Percentiles rank a stretch among this genome's conserved stretches.
Conservation (phyloP, 176 grass and related monocot species). For the Oryza longistaminata region DNA sequence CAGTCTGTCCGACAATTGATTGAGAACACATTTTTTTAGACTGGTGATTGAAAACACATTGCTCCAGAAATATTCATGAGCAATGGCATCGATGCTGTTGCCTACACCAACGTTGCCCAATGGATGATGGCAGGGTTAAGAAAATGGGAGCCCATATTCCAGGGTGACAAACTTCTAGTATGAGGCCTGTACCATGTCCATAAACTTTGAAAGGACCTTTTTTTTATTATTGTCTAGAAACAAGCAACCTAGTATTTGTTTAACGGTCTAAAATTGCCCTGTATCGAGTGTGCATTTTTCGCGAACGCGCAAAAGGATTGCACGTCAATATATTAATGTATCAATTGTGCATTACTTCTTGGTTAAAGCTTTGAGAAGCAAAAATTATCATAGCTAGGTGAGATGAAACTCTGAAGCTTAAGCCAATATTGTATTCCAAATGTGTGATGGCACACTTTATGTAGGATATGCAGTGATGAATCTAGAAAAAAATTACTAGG, state of each 20-base stretch:
- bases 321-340: too few relatives aligned
- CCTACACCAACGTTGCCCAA: neutral
- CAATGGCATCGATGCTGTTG: too few relatives aligned
- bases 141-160: neutral
- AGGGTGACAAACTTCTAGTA: neutral
- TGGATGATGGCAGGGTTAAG: neutral
- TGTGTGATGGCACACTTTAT: neutral
- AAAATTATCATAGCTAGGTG: neutral
- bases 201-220: neutral
- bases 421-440: neutral
- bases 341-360: constrained; percentile 7
- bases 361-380: constrained; percentile 37
- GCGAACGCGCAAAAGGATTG: too few relatives aligned
- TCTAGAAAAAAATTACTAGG: too few relatives aligned
- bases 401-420: neutral
- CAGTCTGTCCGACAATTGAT: too few relatives aligned
- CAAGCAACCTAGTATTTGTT: neutral
- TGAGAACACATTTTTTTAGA: too few relatives aligned
- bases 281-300: too few relatives aligned
- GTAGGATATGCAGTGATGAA: too few relatives aligned
- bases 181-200: neutral
- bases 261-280: neutral
- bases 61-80: too few relatives aligned
- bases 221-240: neutral
- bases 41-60: too few relatives aligned